Evolutionary conservation across 805 yeast species (phyloP), one percentile per base, ranked within the genome.

Genomic region (Yarrowia alimentaria): DNA sequence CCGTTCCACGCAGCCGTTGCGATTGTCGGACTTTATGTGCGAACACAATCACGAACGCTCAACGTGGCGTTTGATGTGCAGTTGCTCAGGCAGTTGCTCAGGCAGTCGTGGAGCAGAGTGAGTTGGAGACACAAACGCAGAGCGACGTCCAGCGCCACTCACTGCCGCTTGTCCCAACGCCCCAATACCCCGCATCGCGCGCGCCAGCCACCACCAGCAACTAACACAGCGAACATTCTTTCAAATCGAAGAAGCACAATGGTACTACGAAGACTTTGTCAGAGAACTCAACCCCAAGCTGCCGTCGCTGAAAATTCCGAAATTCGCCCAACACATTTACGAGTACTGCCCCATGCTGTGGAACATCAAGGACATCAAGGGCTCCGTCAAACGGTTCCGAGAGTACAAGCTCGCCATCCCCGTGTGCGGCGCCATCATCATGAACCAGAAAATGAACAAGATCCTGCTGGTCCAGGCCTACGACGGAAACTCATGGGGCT

Each of bases 181-280:
- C n/a, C n/a, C n/a, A n/a, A n/a, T n/a, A n/a, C n/a, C n/a, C n/a
- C n/a, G n/a, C n/a, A n/a, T n/a, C n/a, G n/a, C n/a, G n/a, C n/a
- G n/a, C n/a, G n/a, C n/a, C n/a, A n/a, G n/a, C n/a, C n/a, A n/a
- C n/a, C n/a, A n/a, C n/a, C n/a, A n/a, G n/a, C n/a, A n/a, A n/a
- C n/a, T n/a, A n/a, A n/a, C n/a, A n/a, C n/a, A n/a, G 63, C 75
- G 99, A 62, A 84, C 90, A 19, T 78, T 89, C 61, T 93, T 93
- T 69, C 95, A 90, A 64, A 82, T 93, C 32, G 99, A 93, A 71
- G 98, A 93, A 66, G 99, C 99, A 2, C 96, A 89, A 59, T 93
- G 99, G 99, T 93, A 85, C 63, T 93, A 90, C 67, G 77, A 84
- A 43, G 99, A 93, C 67, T 90, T 83, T 60, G 74, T 83, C 10